phyloP scores from a whole-genome alignment of 2,329 filamentous ascomycete species.

The Sclerotinia subarctica region DNA sequence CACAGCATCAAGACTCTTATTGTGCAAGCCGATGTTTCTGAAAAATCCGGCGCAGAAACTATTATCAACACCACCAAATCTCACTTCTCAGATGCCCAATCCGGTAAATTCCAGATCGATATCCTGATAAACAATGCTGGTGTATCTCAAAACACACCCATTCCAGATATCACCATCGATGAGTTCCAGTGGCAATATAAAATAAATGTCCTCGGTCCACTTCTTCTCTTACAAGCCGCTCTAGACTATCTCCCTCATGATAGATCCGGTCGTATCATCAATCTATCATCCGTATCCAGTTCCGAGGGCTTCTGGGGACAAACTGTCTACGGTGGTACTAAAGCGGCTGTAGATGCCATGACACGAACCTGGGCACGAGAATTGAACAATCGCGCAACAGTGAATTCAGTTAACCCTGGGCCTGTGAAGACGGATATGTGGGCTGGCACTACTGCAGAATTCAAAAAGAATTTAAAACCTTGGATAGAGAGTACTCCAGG shows the following conservation, averaged over 20 bases:
- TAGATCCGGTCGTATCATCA: conserved; percentile 63
- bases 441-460: conserved; percentile 51
- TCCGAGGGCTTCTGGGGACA: conserved; percentile 52
- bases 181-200: conserved; percentile 72
- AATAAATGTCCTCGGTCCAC: conserved; percentile 77
- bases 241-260: conserved; percentile 66
- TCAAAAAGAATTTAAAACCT: conserved; percentile 56
- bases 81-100: conserved; percentile 51
- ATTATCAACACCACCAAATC: conserved; percentile 58
- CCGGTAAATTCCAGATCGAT: conserved; percentile 62
- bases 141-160: conserved; percentile 59
- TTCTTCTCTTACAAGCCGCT: conserved; percentile 73
- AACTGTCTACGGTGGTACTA: conserved; percentile 62
- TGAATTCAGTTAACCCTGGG: conserved; percentile 64
- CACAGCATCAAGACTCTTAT: conserved; percentile 59
- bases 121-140: conserved; percentile 89
- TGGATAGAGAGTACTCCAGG: conserved; percentile 64
- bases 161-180: conserved; percentile 58
- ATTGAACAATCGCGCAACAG: conserved; percentile 58
- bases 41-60: conserved; percentile 55
- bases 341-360: conserved; percentile 66
- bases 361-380: conserved; percentile 66
- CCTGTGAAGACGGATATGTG: conserved; percentile 68
- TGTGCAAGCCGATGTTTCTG: conserved; percentile 70
- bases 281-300: conserved; percentile 57